Evolutionary conservation across 768 basidiomycete genomes (phyloP).

Genomic region (Wakefieldia striispora): DNA sequence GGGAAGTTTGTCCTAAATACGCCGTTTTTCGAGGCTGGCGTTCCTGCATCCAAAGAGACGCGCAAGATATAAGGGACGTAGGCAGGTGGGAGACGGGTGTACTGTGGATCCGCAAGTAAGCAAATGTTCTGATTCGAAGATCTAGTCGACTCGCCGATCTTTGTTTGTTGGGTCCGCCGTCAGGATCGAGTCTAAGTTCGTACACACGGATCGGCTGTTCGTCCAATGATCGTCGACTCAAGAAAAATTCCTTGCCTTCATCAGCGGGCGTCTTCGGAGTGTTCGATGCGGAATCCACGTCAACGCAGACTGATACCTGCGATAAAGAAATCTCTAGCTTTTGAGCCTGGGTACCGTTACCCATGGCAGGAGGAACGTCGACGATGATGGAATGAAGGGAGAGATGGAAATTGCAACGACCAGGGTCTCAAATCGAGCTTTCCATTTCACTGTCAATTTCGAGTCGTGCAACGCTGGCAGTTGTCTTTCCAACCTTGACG

Average conservation of each 20-base stretch:
- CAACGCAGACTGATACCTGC: neutral
- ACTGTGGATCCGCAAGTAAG: slow-evolving; percentile 47
- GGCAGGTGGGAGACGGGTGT: slow-evolving; percentile 94
- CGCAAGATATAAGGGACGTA: slow-evolving; percentile 86
- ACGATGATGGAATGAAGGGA: neutral
- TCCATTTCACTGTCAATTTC: too few relatives aligned
- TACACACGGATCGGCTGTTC: slow-evolving; percentile 78
- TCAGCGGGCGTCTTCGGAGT: slow-evolving; percentile 91
- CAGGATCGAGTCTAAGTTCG: slow-evolving; percentile 80
- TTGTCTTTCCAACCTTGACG: neutral
- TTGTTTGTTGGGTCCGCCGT: slow-evolving; percentile 88
- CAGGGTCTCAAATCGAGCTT: neutral
- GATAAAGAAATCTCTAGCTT: slow-evolving; percentile 18
- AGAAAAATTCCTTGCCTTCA: slow-evolving; percentile 88
- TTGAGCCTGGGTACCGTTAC: neutral
- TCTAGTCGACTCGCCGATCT: slow-evolving; percentile 60
- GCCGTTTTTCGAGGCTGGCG: slow-evolving; percentile 85
- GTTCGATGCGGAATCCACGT: slow-evolving; percentile 24
- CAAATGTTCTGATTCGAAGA: slow-evolving; percentile 1
- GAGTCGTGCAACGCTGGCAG: neutral
- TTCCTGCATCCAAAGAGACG: slow-evolving; percentile 89
- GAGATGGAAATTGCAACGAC: slow-evolving; percentile 1
- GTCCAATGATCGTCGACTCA: slow-evolving; percentile 47
- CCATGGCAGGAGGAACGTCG: slow-evolving; percentile 12
- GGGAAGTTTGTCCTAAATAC: slow-evolving; percentile 97